phyloP scores from a whole-genome alignment of 1,284 basidiomycete species.

The Cryptococcus sp. region DNA sequence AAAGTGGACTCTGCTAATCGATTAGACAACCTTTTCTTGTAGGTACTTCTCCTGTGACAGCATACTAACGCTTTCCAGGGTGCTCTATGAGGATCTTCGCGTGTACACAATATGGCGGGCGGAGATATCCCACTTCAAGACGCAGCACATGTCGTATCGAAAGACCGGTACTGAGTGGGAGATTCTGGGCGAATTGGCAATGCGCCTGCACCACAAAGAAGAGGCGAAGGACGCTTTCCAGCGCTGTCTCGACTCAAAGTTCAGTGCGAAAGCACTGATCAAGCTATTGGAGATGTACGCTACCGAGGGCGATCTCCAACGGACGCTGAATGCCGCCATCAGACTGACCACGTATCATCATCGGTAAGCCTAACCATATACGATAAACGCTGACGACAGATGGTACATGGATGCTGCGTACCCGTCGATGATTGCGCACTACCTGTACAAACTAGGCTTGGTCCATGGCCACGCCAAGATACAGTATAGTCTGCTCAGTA shows the following conservation, averaged over 20 bases:
- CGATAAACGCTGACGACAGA: constrained; percentile 18
- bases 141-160: constrained; percentile 89
- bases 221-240: constrained; percentile 98
- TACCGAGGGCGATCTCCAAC: constrained; percentile 87
- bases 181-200: constrained; percentile 91
- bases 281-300: constrained; percentile 93
- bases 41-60: constrained; percentile 5
- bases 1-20: constrained; percentile 4
- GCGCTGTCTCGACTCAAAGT: constrained; percentile 84
- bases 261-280: constrained; percentile 87
- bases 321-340: constrained; percentile 87
- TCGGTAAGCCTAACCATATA: constrained; percentile 46
- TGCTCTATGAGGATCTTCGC: constrained; percentile 77
- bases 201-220: constrained; percentile 91
- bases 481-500: constrained; percentile 87
- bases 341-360: constrained; percentile 89
- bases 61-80: constrained; percentile 45
- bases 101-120: constrained; percentile 99
- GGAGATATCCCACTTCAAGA: constrained; percentile 98
- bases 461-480: constrained; percentile 96
- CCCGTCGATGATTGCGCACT: constrained; percentile 84
- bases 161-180: constrained; percentile 99
- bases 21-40: constrained; percentile 89
- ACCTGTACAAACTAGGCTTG: constrained; percentile 88
- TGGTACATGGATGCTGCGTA: constrained; percentile 76